Evolutionary conservation across 441 rosid species (phyloP), one percentile per base, ranked within the genome.

Genomic region (Croton setiger): DNA sequence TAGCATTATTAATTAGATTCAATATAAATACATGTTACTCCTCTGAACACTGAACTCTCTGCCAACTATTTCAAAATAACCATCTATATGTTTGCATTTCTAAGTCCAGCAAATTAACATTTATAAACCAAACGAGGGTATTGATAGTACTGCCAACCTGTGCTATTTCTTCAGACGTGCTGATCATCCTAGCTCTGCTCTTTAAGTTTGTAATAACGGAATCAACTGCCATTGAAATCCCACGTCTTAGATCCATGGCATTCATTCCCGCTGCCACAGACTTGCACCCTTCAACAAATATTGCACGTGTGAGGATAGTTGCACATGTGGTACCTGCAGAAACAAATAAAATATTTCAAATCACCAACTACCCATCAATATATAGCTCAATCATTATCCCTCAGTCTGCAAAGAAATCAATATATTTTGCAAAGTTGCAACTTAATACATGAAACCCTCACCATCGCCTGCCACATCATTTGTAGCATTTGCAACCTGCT

Each of bases 231-330:
- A 89, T 79, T 0, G 81, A 49, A 21, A 89, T 87, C 60, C 93
- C 93, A 49, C 93, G 82, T 60, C 96, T 78, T 15, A 87, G 74
- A 75, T 89, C 96, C 93, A 89, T 87, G 0, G 93, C 90, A 76
- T 87, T 89, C 96, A 89, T 82, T 63, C 96, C 96, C 0, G 91
- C 96, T 2, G 96, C 96, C 64, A 89, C 93, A 17, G 96, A 86
- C 75, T 87, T 89, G 80, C 93, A 87, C 20, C 93, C 96, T 75
- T 89, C 96, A 0, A 78, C 60, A 49, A 89, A 89, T 70, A 89
- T 89, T 2, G 93, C 93, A 5, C 79, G 75, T 9, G 93, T 85
- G 59, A 89, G 91, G 35, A 89, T 79, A 3, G 89, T 89, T 45
- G 96, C 96, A 72, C 96, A 87, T 6, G 95, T 89, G 20, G 95